Base-by-base conservation (phyloP, 345 rosid species). In the Bretschneidera sinensis region DNA sequence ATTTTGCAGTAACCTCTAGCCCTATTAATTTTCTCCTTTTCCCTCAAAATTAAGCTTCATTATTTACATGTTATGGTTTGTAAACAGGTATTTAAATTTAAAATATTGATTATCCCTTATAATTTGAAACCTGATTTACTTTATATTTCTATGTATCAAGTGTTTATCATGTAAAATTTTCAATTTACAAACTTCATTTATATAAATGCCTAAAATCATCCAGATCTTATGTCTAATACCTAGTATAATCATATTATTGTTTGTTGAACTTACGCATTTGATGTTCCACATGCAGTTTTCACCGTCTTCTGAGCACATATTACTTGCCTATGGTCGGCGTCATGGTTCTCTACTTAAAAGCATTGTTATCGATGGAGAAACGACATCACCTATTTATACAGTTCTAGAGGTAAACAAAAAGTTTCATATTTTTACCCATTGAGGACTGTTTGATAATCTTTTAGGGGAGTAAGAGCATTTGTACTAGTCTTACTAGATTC, bases 241-340 rank as follows among this genome's bases (percentile, higher is more conserved):
- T 39, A 4, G 23, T n/a, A 67, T 21, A 55, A 22, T 43, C n/a
- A n/a, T n/a, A n/a, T n/a, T n/a, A n/a, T n/a, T 55, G 11, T 13
- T 22, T 7, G 25, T 66, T 60, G 15, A 48, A 5, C 53, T 61
- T 47, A 51, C 48, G n/a, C 21, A 54, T 60, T n/a, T 63, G 16
- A 47, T 67, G n/a, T 50, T 70, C 61, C 55, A 17, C 24, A 20
- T 85, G 88, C 84, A 92, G 98, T 92, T 92, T 79, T 89, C 98
- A 54, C 98, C 98, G 3, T 89, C 91, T 45, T 89, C 98, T 5
- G 98, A 92, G 83, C 97, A 92, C 61, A 72, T 92, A 66, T 74
- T 92, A 71, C 85, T 92, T 71, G 98, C 98, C 43, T 92, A 92
- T 74, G 98, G 98, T 19, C 86, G 97, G 31, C 97, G 98, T 54